Evolutionary conservation across 352 stramenopile genomes (phyloP).

Genomic region (Plasmopara muralis): DNA sequence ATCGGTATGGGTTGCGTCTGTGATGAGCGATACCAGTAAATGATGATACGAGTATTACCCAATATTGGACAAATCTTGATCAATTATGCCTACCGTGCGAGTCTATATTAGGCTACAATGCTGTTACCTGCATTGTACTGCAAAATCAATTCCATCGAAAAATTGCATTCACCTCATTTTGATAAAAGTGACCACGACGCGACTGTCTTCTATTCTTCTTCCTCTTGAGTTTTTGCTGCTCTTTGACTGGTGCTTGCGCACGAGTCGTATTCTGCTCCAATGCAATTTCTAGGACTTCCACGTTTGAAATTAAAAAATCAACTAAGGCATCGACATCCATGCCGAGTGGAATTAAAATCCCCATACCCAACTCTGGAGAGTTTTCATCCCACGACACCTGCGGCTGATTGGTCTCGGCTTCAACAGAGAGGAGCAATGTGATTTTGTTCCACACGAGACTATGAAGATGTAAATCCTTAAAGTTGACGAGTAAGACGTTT

Average conservation of each 20-base stretch:
- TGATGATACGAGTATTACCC: too few relatives aligned
- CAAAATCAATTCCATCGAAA: conserved; percentile 15
- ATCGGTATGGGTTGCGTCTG: too few relatives aligned
- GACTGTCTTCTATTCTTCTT: conserved; percentile 20
- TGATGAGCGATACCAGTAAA: too few relatives aligned
- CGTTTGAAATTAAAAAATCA: conserved; percentile 54
- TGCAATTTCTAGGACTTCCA: conserved; percentile 55
- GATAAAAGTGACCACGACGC: conserved; percentile 49
- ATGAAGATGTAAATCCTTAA: conserved; percentile 75
- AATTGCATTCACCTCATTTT: conserved; percentile 40
- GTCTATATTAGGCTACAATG: too few relatives aligned
- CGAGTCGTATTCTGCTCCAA: conserved; percentile 26
- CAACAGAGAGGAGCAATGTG: conserved; percentile 53
- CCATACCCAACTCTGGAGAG: conserved; percentile 55
- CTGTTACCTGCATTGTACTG: too few relatives aligned
- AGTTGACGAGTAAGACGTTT: conserved; percentile 72
- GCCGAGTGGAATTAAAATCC: conserved; percentile 53
- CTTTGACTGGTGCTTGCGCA: conserved; percentile 8
- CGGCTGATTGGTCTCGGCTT: conserved; percentile 26
- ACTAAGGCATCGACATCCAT: conserved; percentile 48
- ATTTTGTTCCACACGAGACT: conserved; percentile 83
- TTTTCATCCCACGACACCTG: conserved; percentile 51
- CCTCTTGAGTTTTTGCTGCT: conserved; percentile 13
- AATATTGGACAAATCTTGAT: too few relatives aligned
- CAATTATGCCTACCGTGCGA: too few relatives aligned